phyloP scores from a whole-genome alignment of 1,139 yeast species.

The Candida tetrigidarum region DNA sequence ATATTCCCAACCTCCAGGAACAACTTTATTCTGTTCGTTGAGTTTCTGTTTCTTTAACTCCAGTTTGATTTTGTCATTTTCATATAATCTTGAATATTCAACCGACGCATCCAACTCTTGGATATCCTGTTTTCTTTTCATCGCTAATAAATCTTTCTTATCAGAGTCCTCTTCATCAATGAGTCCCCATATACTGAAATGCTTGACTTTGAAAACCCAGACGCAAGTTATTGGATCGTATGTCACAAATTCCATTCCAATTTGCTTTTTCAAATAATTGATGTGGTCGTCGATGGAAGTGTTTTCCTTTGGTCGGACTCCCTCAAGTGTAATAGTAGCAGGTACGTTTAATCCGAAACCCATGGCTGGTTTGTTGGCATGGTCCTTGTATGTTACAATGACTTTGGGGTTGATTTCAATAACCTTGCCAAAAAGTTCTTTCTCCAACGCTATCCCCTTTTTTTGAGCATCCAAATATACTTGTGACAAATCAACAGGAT shows the following conservation, averaged over 20 bases:
- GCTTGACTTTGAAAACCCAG: conserved; percentile 86
- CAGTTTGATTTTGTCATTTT: conserved; percentile 29
- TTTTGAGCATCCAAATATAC: conserved; percentile 31
- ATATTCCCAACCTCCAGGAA: conserved; percentile 45
- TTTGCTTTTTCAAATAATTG: conserved; percentile 49
- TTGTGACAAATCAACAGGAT: conserved; percentile 72
- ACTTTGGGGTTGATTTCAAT: conserved; percentile 60
- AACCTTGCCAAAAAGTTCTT: conserved; percentile 56
- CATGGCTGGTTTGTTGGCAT: conserved; percentile 55
- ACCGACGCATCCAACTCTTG: conserved; percentile 27
- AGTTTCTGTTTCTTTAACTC: conserved; percentile 43
- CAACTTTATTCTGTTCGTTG: conserved; percentile 29
- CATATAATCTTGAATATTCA: conserved; percentile 34
- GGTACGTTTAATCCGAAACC: conserved; percentile 86
- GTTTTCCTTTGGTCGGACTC: conserved; percentile 52
- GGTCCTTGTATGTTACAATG: conserved; percentile 71
- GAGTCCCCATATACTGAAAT: conserved; percentile 94
- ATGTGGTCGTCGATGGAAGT: conserved; percentile 39
- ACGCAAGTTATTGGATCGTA: conserved; percentile 77
- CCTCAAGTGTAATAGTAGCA: conserved; percentile 78
- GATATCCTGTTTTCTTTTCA: conserved; percentile 36
- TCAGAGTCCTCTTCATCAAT: conserved; percentile 71
- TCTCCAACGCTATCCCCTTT: conserved; percentile 29
- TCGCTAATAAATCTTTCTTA: conserved; percentile 34
- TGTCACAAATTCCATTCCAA: conserved; percentile 78